Conservation (phyloP, 2,329 filamentous ascomycete species). For the Sordariomycetes sp. region DNA sequence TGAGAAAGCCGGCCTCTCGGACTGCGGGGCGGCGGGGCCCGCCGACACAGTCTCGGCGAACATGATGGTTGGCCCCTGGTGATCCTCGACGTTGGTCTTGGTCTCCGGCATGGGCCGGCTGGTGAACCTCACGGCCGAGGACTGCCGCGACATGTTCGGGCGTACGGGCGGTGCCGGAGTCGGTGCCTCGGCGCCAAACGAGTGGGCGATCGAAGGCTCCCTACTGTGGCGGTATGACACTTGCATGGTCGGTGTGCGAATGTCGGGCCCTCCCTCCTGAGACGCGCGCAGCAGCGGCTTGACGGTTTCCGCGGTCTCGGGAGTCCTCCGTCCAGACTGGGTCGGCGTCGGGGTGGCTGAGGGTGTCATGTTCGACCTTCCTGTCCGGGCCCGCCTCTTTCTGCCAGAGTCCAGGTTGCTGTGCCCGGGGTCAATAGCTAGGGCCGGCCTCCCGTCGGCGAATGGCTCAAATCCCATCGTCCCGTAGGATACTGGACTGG, state of each 20-base stretch:
- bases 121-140: constrained; percentile 49
- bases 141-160: constrained; percentile 36
- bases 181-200: background rate
- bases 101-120: constrained; percentile 62
- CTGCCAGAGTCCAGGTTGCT: background rate
- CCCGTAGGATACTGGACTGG: background rate
- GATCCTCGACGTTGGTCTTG: constrained; percentile 46
- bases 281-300: background rate
- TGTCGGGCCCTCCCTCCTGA: background rate
- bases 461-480: background rate
- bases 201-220: background rate
- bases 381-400: background rate
- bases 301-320: background rate
- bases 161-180: constrained; percentile 15
- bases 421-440: background rate
- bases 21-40: constrained; percentile 12
- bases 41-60: constrained; percentile 39
- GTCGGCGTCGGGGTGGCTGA: background rate
- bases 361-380: background rate
- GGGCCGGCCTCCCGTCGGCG: background rate
- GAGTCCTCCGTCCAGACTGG: background rate
- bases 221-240: background rate
- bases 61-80: constrained; percentile 56
- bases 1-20: constrained; percentile 22
- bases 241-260: background rate